phyloP scores from a whole-genome alignment of 225 moss, liverwort and hornwort species.

The Pseudisothecium myosuroides region DNA sequence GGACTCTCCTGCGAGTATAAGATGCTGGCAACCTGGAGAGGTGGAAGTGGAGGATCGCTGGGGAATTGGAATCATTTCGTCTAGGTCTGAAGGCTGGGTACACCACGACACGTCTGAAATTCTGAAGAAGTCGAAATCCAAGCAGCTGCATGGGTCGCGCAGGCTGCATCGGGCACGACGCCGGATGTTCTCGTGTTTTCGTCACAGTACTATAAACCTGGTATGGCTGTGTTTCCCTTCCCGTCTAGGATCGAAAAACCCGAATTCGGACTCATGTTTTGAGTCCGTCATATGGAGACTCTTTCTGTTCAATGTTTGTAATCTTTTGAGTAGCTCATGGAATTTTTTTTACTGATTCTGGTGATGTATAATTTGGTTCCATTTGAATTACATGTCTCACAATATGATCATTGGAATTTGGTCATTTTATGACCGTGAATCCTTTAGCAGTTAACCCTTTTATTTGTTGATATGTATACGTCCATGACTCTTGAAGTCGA shows the following conservation, averaged over 20 bases:
- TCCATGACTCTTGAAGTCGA: neutral
- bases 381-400: neutral
- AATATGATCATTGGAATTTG: neutral
- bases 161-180: conserved; percentile 6
- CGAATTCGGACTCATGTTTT: neutral
- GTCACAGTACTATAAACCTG: conserved; percentile 22
- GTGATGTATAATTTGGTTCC: neutral
- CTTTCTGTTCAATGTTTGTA: neutral
- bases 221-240: neutral
- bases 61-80: conserved; percentile 27
- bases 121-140: conserved; percentile 8
- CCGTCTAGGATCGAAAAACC: neutral
- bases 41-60: conserved; percentile 37
- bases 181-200: conserved; percentile 22
- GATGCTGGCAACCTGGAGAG: conserved; percentile 35
- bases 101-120: neutral
- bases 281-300: neutral
- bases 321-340: neutral
- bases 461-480: neutral
- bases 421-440: neutral
- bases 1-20: neutral
- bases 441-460: neutral
- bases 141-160: neutral
- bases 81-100: neutral
- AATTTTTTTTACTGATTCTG: neutral